These are phyloP conservation scores for Pythium phragmiticola DNA, from an alignment of 352 stramenopile genomes.

Conservation along the genomic window DNA sequence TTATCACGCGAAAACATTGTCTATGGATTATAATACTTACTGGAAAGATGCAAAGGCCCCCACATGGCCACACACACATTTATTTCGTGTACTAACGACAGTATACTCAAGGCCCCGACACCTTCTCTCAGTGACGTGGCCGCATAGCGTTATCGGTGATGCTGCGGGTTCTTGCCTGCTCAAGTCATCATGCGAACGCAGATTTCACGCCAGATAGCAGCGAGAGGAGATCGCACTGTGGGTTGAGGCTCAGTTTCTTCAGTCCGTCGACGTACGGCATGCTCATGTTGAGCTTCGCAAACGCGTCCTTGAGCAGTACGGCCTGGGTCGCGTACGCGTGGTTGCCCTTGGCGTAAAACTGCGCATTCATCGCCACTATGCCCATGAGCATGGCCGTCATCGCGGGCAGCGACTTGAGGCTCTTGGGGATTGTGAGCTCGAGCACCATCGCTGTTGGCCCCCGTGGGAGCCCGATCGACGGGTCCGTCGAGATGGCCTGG, in stretches of 20 bases:
- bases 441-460: conserved; percentile 9
- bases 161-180: no score
- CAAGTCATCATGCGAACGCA: no score
- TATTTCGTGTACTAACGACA: no score
- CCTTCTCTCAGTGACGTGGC: no score
- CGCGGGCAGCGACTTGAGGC: conserved; percentile 2
- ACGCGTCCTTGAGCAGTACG: conserved; percentile 21
- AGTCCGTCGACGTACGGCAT: conserved; percentile 27
- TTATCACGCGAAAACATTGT: no score
- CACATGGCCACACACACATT: no score
- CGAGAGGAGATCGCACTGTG: conserved; percentile 27
- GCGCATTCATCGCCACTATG: conserved; percentile 7
- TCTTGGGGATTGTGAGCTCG: conserved; percentile 15
- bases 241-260: conserved; percentile 26
- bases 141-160: no score
- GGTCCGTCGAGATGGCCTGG: conserved; percentile 15
- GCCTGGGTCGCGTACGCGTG: conserved; percentile 28
- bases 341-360: conserved; percentile 30
- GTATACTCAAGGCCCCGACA: no score
- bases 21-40: no score
- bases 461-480: conserved; percentile 11
- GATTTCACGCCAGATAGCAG: neutral
- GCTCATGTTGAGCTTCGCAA: conserved; percentile 34
- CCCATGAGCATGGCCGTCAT: conserved; percentile 10
- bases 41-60: no score